Percentiles rank a stretch among this genome's conserved stretches.
phyloP scores from a whole-genome alignment of 306 rosid species.

The Lagenaria siceraria region DNA sequence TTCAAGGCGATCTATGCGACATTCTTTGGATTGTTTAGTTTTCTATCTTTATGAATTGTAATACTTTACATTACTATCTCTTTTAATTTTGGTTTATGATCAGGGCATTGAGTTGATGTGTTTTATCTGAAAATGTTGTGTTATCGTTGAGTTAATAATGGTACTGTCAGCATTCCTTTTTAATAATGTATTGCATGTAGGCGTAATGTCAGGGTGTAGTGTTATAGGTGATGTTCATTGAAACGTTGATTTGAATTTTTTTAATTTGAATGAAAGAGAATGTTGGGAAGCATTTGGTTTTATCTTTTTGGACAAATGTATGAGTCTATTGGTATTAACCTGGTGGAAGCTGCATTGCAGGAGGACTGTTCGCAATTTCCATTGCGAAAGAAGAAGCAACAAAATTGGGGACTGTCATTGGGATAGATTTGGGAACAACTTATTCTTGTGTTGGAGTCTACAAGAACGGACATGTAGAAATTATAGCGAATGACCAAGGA shows the following conservation, averaged over 20 bases:
- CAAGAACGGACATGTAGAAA: constrained; percentile 92
- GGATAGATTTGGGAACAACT: constrained; percentile 93
- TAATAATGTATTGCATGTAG: background rate
- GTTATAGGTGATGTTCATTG: background rate
- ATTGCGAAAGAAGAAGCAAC: constrained; percentile 80
- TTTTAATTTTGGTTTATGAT: background rate
- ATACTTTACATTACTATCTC: background rate
- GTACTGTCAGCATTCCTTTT: background rate
- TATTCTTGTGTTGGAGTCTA: constrained; percentile 98
- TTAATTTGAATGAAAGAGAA: background rate
- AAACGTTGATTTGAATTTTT: background rate
- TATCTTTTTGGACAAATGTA: background rate
- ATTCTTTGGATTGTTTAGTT: background rate
- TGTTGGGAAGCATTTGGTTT: background rate
- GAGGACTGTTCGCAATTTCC: constrained; percentile 66
- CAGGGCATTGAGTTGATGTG: background rate
- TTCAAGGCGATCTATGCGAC: background rate
- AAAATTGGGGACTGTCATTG: constrained; percentile 90
- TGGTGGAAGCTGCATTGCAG: constrained; percentile 16
- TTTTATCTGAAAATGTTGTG: background rate
- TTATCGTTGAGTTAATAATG: background rate
- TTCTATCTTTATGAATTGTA: background rate
- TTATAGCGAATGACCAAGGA: constrained; percentile 98
- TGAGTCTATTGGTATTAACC: constrained; percentile 11
- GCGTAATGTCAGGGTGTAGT: background rate